Conservation (phyloP, 768 basidiomycete species). For the Baorangia bicolor region DNA sequence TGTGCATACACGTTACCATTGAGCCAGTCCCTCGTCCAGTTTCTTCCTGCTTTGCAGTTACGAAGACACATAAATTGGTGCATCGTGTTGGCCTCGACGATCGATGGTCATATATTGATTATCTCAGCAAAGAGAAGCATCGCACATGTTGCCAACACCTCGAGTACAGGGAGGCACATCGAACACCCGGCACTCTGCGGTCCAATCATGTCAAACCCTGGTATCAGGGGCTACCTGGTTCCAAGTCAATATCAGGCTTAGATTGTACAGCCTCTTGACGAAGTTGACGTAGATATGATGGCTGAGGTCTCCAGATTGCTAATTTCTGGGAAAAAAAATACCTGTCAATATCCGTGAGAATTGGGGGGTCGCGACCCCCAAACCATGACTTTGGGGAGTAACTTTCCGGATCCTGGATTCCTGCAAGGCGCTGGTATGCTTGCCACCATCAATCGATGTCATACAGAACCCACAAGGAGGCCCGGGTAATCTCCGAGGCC, state of each 20-base stretch:
- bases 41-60: neutral
- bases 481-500: neutral
- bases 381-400: too few species aligned
- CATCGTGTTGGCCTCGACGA: slow-evolving; percentile 16
- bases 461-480: neutral
- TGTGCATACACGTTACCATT: neutral
- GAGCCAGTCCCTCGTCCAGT: neutral
- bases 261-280: neutral
- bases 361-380: too few species aligned
- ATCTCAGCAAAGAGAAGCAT: slow-evolving; percentile 4
- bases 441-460: neutral
- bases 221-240: neutral
- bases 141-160: neutral
- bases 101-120: slow-evolving; percentile 15
- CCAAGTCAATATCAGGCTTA: neutral
- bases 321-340: too few species aligned
- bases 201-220: slow-evolving; percentile 6
- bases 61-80: neutral
- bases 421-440: too few species aligned
- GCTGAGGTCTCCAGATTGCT: too few species aligned
- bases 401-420: too few species aligned
- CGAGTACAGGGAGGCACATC: slow-evolving; percentile 28
- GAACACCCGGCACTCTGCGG: slow-evolving; percentile 10
- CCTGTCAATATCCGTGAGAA: too few species aligned
- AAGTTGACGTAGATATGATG: neutral